A percentile compares a stretch with the other conserved stretches of the same genome.
Evolutionary conservation across 2,329 filamentous ascomycete species (phyloP).

Genomic region (Tricladium varicosporioides): DNA sequence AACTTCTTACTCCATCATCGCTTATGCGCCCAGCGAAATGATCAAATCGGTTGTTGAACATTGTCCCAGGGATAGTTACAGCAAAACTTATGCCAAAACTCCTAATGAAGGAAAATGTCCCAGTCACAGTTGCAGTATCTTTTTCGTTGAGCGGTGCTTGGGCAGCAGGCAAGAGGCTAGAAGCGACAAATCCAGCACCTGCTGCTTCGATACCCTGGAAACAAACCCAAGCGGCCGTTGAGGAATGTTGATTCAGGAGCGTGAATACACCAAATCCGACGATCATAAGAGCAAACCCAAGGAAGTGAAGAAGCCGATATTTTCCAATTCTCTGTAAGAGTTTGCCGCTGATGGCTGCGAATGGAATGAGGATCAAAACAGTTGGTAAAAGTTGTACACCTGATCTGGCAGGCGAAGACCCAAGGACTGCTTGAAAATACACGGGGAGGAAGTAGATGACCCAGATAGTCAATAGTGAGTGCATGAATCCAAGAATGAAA

Average conservation of each 20-base stretch:
- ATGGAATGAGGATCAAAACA: slow-evolving; percentile 33
- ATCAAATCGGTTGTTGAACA: slow-evolving; percentile 7
- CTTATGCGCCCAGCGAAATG: neutral
- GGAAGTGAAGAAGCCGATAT: slow-evolving; percentile 12
- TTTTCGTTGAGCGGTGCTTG: slow-evolving; percentile 39
- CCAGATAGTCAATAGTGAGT: slow-evolving; percentile 38
- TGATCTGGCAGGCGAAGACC: slow-evolving; percentile 32
- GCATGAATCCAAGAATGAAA: slow-evolving; percentile 38
- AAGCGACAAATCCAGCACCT: slow-evolving; percentile 43
- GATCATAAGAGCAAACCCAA: slow-evolving; percentile 8
- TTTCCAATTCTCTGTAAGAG: slow-evolving; percentile 27
- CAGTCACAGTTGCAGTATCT: slow-evolving; percentile 29
- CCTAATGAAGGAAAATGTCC: slow-evolving; percentile 40
- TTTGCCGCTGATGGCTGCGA: slow-evolving; percentile 27
- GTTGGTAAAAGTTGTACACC: slow-evolving; percentile 39
- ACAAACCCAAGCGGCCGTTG: slow-evolving; percentile 39
- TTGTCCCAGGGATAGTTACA: slow-evolving; percentile 36
- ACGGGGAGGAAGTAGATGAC: slow-evolving; percentile 42
- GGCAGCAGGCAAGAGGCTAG: slow-evolving; percentile 42
- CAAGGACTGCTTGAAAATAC: slow-evolving; percentile 47
- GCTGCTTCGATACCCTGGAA: slow-evolving; percentile 41
- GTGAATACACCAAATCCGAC: slow-evolving; percentile 14
- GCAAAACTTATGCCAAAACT: slow-evolving; percentile 46
- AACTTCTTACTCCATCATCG: neutral
- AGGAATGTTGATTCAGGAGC: slow-evolving; percentile 29